phyloP scores from a whole-genome alignment of 169 alveolate species.

The Plasmodium malariae region DNA sequence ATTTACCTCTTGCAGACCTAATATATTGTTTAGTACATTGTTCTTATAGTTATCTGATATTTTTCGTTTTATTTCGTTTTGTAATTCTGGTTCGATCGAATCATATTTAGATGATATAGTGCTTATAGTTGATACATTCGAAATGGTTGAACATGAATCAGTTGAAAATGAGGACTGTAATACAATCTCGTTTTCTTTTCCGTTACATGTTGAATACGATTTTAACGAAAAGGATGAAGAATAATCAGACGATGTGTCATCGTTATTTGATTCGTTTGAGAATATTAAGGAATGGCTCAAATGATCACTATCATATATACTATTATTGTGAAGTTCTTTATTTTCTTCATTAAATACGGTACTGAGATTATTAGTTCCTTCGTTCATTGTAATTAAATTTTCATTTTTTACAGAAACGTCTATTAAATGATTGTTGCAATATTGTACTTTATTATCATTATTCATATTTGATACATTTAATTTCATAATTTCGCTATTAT shows the following conservation, averaged over 20 bases:
- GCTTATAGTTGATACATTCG: constrained; percentile 32
- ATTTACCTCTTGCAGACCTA: not conserved
- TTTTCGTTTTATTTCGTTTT: constrained; percentile 19
- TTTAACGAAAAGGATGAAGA: constrained; percentile 23
- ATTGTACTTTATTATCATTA: constrained; percentile 18
- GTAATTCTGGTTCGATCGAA: not conserved
- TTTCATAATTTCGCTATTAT: not conserved
- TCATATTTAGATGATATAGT: constrained; percentile 15
- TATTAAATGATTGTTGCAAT: not conserved
- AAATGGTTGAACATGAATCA: constrained; percentile 18
- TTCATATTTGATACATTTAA: not conserved
- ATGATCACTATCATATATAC: not conserved
- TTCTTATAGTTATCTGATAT: not conserved
- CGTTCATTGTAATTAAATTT: not conserved
- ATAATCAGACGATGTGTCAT: constrained; percentile 12
- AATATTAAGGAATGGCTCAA: constrained; percentile 10
- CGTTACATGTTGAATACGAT: not conserved
- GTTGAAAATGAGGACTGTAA: constrained; percentile 5
- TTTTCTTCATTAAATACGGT: not conserved
- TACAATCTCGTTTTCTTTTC: not conserved
- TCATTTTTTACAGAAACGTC: not conserved
- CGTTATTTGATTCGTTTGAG: constrained; percentile 13
- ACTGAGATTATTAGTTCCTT: not conserved
- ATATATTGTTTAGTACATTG: constrained; percentile 13
- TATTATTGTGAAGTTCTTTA: not conserved